Base-by-base conservation (phyloP, 805 yeast species). In the Naumovozyma castellii region DNA sequence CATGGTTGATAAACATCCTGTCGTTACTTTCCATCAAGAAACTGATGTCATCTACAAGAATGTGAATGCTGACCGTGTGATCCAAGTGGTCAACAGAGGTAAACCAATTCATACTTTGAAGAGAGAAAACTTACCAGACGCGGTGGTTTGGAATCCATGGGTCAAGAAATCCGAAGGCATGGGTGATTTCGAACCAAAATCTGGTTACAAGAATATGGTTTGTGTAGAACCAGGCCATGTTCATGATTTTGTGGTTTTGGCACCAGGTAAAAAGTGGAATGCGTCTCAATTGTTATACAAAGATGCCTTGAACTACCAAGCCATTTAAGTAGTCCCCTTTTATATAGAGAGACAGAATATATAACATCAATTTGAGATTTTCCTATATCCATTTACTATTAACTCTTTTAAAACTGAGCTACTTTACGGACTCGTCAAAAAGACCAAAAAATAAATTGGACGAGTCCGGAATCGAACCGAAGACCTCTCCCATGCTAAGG, bases 101-200 rank as follows among this genome's bases (percentile, higher is more conserved):
- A 72, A 76, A 46, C 88, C 85, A 5, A 59, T 77, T 36, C 81
- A 80, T 57, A 78, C 83, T 32, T 61, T 90, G 28, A 67, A 73
- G 39, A 72, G 94, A 55, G 65, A 64, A 13, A 80, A 80, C 51
- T 66, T 84, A 32, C 72, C 68, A 27, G 83, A 77, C 47, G 65
- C 73, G 28, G 97, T 92, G 36, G 97, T 92, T 40, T 92, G 98
- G 98, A 92, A 92, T 62, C 98, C 98, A 29, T 92, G 97, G 98
- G 68, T 75, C 48, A 72, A 81, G 41, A 84, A 83, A 60, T 75
- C 92, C n/a, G 68, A 65, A 18, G 79, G 81, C 2, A 84, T 92
- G 90, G 79, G 69, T 32, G 98, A 92, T 64, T 92, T 90, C 54
- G 73, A 71, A 51, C 98, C 97, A 37, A 85, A 84, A 58, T 61